Base-by-base conservation (phyloP, 164 flowering plant genomes). In the Nymphaea thermarum region DNA sequence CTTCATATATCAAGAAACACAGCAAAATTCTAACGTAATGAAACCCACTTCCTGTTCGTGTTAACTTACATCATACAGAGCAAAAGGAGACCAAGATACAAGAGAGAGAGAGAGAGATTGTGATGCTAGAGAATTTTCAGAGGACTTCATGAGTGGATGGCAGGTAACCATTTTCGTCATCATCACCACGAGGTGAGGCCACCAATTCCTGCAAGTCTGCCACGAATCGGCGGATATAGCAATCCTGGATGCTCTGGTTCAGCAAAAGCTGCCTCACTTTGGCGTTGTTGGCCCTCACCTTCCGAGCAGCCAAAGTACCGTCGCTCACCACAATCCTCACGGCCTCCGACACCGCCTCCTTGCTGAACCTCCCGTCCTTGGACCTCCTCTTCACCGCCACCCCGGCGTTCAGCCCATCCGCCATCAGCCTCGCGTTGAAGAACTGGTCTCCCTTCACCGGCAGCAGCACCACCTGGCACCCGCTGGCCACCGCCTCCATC, bases 321-420 rank as follows among this genome's bases (percentile, higher is more conserved):
- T 62, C 41, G 61, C 17, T 61, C 70, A 63, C 67, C 6, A 72
- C 70, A 25, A 25, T 12, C 63, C 36, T 63, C 47, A 67, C 63
- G 6, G 67, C 74, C 64, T 17, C 15, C 7, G 66, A 67, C 10
- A 72, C 16, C 16, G 43, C 57, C 47, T 72, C 70, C 36, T 15
- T 63, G 6, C 18, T 12, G 42, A 72, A 72, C 25, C 10, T n/a
- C 43, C 74, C 74, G 25, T 55, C 61, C 15, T 72, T 70, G 4
- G 17, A 69, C 4, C 64, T 63, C 67, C 70, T 72, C 5, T 62
- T 41, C 51, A 72, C 74, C 57, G 67, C 70, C 63, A 67, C 70
- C 45, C 70, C 74, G 3, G 43, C 67, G 67, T 64, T 67, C 66
- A 72, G 12, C 14, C 67, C 70, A 3, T 55, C 55, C 17, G 63